Evolutionary conservation across 345 rosid genomes (phyloP).

Genomic region (Kernera saxatilis): DNA sequence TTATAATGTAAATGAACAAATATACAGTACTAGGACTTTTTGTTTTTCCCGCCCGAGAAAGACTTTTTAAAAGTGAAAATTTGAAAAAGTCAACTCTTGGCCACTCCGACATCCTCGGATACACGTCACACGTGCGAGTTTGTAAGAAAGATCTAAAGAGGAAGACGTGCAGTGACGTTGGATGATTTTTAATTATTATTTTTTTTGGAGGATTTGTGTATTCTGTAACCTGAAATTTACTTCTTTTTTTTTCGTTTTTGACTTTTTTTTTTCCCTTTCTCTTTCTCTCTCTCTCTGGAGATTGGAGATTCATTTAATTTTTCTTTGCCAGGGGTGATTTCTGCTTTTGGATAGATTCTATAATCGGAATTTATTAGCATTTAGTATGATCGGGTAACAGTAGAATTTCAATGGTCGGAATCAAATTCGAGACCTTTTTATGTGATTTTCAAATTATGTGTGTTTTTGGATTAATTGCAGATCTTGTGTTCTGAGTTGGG

Average conservation of each 20-base stretch:
- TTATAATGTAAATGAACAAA: too few species aligned
- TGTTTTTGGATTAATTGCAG: background rate
- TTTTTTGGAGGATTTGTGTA: background rate
- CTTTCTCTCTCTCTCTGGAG: background rate
- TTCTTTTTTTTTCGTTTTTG: background rate
- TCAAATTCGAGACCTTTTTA: background rate
- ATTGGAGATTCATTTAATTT: background rate
- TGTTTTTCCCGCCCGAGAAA: background rate
- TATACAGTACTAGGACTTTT: too few species aligned
- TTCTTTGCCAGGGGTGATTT: background rate
- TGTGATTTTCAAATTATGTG: background rate
- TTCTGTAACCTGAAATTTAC: conserved; percentile 1
- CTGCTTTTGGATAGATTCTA: conserved; percentile 1
- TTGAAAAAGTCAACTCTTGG: background rate
- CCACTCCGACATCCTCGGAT: background rate
- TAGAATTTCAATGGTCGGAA: background rate
- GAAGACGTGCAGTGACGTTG: conserved; percentile 15
- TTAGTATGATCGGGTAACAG: conserved; percentile 7
- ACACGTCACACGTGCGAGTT: conserved; percentile 11
- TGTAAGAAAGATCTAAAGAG: conserved; percentile 10
- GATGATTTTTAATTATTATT: background rate
- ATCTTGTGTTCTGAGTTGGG: background rate
- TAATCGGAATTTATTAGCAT: background rate
- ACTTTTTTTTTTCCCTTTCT: background rate
- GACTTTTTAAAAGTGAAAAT: background rate